Evolutionary conservation across 2,329 filamentous ascomycete species (phyloP).

Genomic region (Chaetomiaceae sp.): DNA sequence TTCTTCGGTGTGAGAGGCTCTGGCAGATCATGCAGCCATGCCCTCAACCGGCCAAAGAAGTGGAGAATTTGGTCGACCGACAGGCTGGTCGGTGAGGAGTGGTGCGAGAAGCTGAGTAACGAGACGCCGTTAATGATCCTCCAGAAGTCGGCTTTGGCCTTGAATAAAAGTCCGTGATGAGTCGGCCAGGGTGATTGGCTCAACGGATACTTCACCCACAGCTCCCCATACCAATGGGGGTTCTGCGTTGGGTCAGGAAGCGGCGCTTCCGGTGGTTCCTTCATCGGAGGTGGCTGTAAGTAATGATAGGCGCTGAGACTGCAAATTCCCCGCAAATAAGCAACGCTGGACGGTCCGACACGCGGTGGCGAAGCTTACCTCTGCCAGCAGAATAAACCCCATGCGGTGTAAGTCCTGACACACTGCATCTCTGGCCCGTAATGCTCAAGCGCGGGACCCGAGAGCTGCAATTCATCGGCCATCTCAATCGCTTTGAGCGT

Average conservation of each 20-base stretch:
- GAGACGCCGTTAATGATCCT: slow-evolving; percentile 26
- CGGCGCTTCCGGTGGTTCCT: slow-evolving; percentile 20
- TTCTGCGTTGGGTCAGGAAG: slow-evolving; percentile 27
- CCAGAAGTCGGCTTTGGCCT: slow-evolving; percentile 27
- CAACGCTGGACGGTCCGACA: not conserved
- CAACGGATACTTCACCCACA: slow-evolving; percentile 28
- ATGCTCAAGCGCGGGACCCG: slow-evolving; percentile 16
- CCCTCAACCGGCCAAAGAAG: slow-evolving; percentile 20
- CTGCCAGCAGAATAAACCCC: slow-evolving; percentile 30
- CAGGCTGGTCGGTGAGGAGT: slow-evolving; percentile 10
- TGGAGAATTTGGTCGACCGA: slow-evolving; percentile 19
- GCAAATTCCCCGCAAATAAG: not conserved
- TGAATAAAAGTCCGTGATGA: slow-evolving; percentile 24
- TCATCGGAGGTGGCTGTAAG: slow-evolving; percentile 22
- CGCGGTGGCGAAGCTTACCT: slow-evolving; percentile 20
- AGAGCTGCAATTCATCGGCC: slow-evolving; percentile 30
- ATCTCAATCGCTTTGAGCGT: slow-evolving; percentile 29
- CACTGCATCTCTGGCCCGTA: slow-evolving; percentile 20
- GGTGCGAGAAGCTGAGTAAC: slow-evolving; percentile 17
- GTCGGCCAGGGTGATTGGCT: slow-evolving; percentile 21
- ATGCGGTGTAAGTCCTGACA: slow-evolving; percentile 29
- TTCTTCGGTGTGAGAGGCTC: slow-evolving; percentile 23
- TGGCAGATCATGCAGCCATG: slow-evolving; percentile 23
- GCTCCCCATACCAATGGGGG: slow-evolving; percentile 28
- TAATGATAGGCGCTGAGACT: slow-evolving; percentile 25